Base-by-base conservation (phyloP, 2,329 filamentous ascomycete genomes). In the Lachnellula cervina region DNA sequence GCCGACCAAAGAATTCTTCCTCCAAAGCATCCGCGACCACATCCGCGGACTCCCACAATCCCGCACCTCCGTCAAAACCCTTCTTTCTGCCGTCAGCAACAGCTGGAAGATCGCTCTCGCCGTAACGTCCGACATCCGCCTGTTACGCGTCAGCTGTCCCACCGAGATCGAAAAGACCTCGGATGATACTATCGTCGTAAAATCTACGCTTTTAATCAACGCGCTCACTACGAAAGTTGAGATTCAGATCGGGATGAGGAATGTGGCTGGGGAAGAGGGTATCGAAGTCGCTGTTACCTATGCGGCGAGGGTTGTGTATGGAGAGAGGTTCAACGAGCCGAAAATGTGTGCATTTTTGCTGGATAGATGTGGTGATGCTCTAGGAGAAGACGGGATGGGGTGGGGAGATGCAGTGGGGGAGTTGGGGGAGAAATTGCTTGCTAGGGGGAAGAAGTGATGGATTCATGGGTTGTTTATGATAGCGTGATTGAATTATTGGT, bases 291-390 rank as follows among this genome's bases (percentile, higher is more conserved):
- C 71, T 14, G 73, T 88, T 23, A 72, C 72, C 5, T 76, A 79
- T 1, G 74, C 73, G 21, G 87, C 84, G 0, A 77, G 76, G 51
- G 82, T 92, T 1, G 75, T 90, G 2, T 94, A 94, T 68, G 89
- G 89, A 0, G 88, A 93, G 72, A 78, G 81, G 57, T 91, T 92
- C 69, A 89, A 90, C 61, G 82, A 84, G 61, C 80, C 77, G 49
- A 91, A 89, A 71, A 86, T 94, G 76, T 76, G 74, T n/a, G 87
- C 90, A 54, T 91, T 88, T 62, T 67, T 94, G 59, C 70, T 74
- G 13, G 78, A 79, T 37, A 77, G 79, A 68, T 73, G 86, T 66
- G 71, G 76, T 47, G 58, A 64, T 51, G 49, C 48, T 28, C 62
- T 66, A 3, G 55, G 62, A 49, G 62, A 60, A 57, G 68, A 55